Evolutionary conservation across 2,329 filamentous ascomycete genomes (phyloP).

Genomic region (Paramyrothecium roridum): DNA sequence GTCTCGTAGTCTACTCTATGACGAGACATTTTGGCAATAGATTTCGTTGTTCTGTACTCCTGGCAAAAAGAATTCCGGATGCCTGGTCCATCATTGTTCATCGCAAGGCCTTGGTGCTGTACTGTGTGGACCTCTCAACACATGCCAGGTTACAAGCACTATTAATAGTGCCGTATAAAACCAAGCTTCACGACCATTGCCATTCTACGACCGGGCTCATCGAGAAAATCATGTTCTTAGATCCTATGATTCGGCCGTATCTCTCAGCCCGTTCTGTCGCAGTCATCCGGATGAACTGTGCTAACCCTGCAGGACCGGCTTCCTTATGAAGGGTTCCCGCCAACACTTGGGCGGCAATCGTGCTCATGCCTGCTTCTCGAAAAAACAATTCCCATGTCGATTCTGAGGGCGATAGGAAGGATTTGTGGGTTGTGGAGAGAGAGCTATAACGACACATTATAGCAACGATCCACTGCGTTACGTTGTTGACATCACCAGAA

Average conservation of each 20-base stretch:
- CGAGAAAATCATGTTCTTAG: constrained; percentile 15
- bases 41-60: too few species aligned
- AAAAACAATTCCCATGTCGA: constrained; percentile 36
- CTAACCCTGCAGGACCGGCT: constrained; percentile 22
- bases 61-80: too few species aligned
- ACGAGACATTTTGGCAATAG: too few species aligned
- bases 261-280: constrained; percentile 15
- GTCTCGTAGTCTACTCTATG: too few species aligned
- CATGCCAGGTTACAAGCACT: too few species aligned
- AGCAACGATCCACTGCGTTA: constrained; percentile 53
- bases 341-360: constrained; percentile 30
- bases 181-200: constrained; percentile 5
- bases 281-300: constrained; percentile 26
- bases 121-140: too few species aligned
- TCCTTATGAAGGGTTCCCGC: constrained; percentile 19
- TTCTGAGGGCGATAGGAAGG: constrained; percentile 33
- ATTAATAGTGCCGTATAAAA: background rate
- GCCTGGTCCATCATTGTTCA: too few species aligned
- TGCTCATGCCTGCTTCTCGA: constrained; percentile 30
- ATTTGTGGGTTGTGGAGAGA: constrained; percentile 20
- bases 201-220: constrained; percentile 9
- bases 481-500: constrained; percentile 44
- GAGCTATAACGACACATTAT: constrained; percentile 44
- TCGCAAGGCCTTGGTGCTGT: too few species aligned
- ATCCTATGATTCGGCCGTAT: constrained; percentile 23